A percentile compares a stretch with the other conserved stretches of the same genome.
These are phyloP conservation scores for Phtheirospermum japonicum DNA, from an alignment of 257 asterid genomes.

Conservation along the genomic window DNA sequence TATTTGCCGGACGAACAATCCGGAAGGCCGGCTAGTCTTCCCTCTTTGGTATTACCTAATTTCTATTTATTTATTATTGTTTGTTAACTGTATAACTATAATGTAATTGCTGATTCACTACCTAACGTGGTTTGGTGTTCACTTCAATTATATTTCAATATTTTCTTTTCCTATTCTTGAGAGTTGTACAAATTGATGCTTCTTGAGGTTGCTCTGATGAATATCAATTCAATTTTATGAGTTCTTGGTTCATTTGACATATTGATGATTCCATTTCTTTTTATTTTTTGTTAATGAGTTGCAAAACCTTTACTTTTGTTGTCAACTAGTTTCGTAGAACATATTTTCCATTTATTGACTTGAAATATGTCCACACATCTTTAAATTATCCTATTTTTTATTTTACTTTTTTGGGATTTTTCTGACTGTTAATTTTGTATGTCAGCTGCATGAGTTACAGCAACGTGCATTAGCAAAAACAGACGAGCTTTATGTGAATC, in stretches of 20 bases:
- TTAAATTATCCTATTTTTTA: not conserved
- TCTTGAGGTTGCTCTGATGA: conserved; percentile 7
- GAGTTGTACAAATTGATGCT: not conserved
- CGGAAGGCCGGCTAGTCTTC: conserved; percentile 94
- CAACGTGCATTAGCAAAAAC: conserved; percentile 67
- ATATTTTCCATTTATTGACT: not conserved
- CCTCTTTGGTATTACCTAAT: conserved; percentile 66
- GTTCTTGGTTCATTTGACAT: no score
- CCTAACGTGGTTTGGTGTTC: not conserved
- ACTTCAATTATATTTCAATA: not conserved
- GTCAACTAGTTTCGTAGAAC: not conserved
- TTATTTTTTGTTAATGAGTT: no score
- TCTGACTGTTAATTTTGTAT: conserved; percentile 29
- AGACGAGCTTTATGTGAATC: conserved; percentile 61
- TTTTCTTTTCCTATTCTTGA: not conserved
- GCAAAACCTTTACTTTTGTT: not conserved
- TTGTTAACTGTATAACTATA: not conserved
- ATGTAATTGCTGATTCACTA: conserved; percentile 5
- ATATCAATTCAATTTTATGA: not conserved
- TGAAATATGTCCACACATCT: not conserved
- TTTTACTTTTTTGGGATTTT: not conserved
- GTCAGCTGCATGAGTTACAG: conserved; percentile 71
- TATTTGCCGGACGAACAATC: conserved; percentile 90
- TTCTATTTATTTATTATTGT: not conserved
- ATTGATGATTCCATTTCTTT: no score